phyloP scores from a whole-genome alignment of 805 yeast genomes.

The Clavispora phyllophila region DNA sequence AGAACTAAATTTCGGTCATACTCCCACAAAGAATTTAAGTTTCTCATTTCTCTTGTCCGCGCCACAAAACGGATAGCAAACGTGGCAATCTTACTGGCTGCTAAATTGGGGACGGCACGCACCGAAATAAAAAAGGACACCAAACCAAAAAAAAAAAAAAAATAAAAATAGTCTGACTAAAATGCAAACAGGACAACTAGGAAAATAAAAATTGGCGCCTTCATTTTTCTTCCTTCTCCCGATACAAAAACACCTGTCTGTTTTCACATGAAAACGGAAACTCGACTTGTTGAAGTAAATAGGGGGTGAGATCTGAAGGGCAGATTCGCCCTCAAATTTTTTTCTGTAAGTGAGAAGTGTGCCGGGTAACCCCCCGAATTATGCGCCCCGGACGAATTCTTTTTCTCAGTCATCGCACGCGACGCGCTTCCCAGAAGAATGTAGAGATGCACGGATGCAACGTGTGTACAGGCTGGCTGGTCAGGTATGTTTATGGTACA shows the following conservation, averaged over 20 bases:
- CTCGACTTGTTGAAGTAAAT: background rate
- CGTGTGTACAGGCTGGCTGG: background rate
- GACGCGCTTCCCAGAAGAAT: background rate
- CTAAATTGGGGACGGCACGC: conserved; percentile 1
- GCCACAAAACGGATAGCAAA: background rate
- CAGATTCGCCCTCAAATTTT: background rate
- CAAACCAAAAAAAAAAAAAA: background rate
- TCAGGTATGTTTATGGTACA: background rate
- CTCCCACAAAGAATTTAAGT: background rate
- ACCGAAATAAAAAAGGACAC: background rate
- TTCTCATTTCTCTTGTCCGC: background rate
- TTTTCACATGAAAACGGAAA: background rate
- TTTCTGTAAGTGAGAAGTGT: background rate
- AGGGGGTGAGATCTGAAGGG: background rate
- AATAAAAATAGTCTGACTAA: too few relatives aligned
- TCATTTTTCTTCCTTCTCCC: too few relatives aligned
- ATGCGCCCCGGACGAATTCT: too few relatives aligned
- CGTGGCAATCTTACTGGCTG: conserved; percentile 1
- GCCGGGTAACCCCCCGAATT: background rate
- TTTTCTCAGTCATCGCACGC: background rate
- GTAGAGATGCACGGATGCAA: background rate
- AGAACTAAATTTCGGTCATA: background rate
- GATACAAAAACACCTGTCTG: background rate
- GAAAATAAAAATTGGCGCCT: too few relatives aligned
- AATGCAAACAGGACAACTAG: too few relatives aligned